A percentile compares a stretch with the other conserved stretches of the same genome.
These are phyloP conservation scores for Vigna unguiculata DNA, from an alignment of 306 rosid species.

Conservation along the genomic window DNA sequence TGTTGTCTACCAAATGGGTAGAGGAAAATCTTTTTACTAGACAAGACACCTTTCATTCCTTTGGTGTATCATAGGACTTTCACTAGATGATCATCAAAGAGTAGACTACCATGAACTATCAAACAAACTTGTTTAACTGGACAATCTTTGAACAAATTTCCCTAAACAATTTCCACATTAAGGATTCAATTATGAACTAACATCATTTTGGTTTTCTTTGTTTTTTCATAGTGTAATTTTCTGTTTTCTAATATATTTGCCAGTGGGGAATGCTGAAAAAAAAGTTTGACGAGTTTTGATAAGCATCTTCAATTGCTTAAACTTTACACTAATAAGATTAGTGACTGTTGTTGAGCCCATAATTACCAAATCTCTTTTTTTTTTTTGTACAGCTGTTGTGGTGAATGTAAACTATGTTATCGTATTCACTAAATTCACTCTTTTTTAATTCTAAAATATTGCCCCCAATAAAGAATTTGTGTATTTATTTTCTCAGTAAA, in stretches of 20 bases:
- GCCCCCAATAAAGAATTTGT: constrained; percentile 26
- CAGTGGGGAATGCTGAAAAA: constrained; percentile 29
- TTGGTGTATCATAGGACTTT: too few relatives aligned
- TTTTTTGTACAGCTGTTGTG: constrained; percentile 31
- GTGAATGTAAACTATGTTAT: constrained; percentile 28
- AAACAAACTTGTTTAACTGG: too few relatives aligned
- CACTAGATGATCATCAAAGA: too few relatives aligned
- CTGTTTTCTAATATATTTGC: constrained; percentile 4
- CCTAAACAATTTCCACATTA: too few relatives aligned
- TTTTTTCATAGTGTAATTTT: too few relatives aligned
- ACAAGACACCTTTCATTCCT: too few relatives aligned
- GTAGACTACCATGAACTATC: too few relatives aligned
- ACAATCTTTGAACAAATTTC: too few relatives aligned
- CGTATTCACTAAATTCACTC: constrained; percentile 9
- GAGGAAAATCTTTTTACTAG: too few relatives aligned
- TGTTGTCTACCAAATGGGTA: too few relatives aligned
- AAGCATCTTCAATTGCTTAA: constrained; percentile 23
- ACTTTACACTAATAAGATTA: constrained; percentile 4
- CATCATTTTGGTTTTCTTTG: too few relatives aligned
- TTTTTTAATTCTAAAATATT: constrained; percentile 32
- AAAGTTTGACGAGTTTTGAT: constrained; percentile 3
- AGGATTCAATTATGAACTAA: too few relatives aligned
- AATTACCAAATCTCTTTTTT: constrained; percentile 11
- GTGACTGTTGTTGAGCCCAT: constrained; percentile 1
- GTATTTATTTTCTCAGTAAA: not conserved